Conservation (phyloP, 495 filamentous ascomycete species). For the Astrothelium macrocarpum region DNA sequence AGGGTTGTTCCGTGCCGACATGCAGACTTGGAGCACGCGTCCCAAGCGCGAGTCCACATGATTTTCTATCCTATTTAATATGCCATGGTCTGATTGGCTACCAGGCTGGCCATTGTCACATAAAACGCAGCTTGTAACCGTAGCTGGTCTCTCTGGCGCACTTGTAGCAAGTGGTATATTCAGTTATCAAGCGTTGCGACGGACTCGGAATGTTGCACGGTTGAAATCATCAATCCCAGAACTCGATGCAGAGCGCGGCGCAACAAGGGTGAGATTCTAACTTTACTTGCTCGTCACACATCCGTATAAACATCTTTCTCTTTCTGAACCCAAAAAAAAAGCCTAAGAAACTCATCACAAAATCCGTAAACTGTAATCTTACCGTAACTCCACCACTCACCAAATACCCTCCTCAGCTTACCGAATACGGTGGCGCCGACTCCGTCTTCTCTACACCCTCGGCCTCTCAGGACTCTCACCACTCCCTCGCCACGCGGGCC, state of each 20-base stretch:
- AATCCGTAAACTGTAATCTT: too few species aligned
- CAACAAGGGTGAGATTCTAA: slow-evolving; percentile 19
- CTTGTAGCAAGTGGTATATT: slow-evolving; percentile 21
- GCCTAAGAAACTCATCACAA: background rate
- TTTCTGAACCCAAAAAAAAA: background rate
- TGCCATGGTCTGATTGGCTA: slow-evolving; percentile 13
- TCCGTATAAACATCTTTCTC: background rate
- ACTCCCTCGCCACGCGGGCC: slow-evolving; percentile 67
- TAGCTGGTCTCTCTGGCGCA: slow-evolving; percentile 18
- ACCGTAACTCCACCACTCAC: too few species aligned
- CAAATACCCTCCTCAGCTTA: slow-evolving; percentile 54
- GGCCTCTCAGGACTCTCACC: slow-evolving; percentile 64
- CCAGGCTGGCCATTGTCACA: slow-evolving; percentile 11
- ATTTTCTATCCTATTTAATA: background rate
- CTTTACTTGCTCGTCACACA: background rate
- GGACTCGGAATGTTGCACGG: slow-evolving; percentile 22
- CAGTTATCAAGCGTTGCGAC: slow-evolving; percentile 26
- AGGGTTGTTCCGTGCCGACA: background rate
- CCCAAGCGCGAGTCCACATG: background rate
- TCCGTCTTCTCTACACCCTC: slow-evolving; percentile 43
- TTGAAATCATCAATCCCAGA: slow-evolving; percentile 31
- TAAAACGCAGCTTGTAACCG: slow-evolving; percentile 15
- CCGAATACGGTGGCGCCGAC: slow-evolving; percentile 61
- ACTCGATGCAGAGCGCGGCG: slow-evolving; percentile 22
- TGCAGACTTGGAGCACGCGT: background rate